These are phyloP conservation scores for Claviceps fusiformis DNA, from an alignment of 2,329 filamentous ascomycete genomes.

Conservation along the genomic window DNA sequence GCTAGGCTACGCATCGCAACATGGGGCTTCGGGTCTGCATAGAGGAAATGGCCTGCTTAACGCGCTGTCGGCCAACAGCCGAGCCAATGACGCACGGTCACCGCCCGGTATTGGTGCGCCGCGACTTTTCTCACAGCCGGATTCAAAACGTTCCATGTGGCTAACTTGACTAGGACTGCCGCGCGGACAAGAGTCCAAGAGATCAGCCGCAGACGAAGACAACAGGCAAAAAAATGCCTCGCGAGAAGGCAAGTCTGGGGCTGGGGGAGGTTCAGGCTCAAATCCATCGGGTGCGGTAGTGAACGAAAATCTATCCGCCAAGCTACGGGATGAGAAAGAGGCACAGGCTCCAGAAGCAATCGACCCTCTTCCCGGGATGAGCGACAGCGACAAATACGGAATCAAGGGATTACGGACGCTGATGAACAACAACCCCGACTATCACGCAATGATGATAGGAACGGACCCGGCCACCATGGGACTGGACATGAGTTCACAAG, in stretches of 20 bases:
- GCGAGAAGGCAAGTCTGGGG: slow-evolving; percentile 25
- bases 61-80: slow-evolving; percentile 46
- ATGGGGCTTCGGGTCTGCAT: slow-evolving; percentile 23
- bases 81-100: slow-evolving; percentile 34
- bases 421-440: slow-evolving; percentile 51
- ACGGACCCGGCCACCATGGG: slow-evolving; percentile 44
- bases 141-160: neutral
- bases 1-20: slow-evolving; percentile 38
- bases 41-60: slow-evolving; percentile 50
- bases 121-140: neutral
- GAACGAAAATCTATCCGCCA: slow-evolving; percentile 25
- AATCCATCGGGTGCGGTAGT: slow-evolving; percentile 34
- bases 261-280: slow-evolving; percentile 22
- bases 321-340: slow-evolving; percentile 31
- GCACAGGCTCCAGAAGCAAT: slow-evolving; percentile 27
- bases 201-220: slow-evolving; percentile 15
- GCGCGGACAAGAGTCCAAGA: slow-evolving; percentile 31
- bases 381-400: slow-evolving; percentile 50
- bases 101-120: slow-evolving; percentile 28
- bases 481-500: slow-evolving; percentile 41
- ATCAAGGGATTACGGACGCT: slow-evolving; percentile 49
- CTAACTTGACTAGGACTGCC: slow-evolving; percentile 18
- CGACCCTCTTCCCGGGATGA: slow-evolving; percentile 48
- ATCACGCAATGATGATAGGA: slow-evolving; percentile 45
- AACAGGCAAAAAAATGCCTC: slow-evolving; percentile 29